phyloP scores from a whole-genome alignment of 352 stramenopile species.

The Peronosclerospora sorghi region DNA sequence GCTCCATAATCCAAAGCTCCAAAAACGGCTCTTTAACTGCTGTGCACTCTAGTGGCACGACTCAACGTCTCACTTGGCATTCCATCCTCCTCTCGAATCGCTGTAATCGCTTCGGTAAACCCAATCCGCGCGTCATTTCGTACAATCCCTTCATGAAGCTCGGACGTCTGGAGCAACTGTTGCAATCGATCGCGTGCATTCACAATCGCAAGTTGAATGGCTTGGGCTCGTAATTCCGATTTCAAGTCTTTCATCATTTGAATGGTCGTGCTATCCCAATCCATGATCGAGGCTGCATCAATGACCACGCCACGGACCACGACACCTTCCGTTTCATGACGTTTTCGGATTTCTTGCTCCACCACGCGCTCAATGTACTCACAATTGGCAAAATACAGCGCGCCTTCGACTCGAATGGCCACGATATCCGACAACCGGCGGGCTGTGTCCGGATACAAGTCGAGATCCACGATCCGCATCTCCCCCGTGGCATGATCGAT shows the following conservation, averaged over 20 bases:
- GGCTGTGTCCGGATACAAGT: constrained; percentile 33
- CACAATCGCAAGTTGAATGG: constrained; percentile 64
- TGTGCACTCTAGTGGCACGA: constrained; percentile 10
- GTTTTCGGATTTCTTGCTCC: constrained; percentile 21
- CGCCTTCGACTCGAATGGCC: constrained; percentile 8
- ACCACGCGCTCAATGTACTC: constrained; percentile 14
- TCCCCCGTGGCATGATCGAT: constrained; percentile 42
- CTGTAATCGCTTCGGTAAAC: constrained; percentile 49
- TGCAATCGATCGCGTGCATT: constrained; percentile 62
- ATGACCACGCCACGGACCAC: constrained; percentile 50
- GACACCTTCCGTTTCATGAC: constrained; percentile 21
- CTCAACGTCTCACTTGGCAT: constrained; percentile 8
- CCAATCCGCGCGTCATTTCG: constrained; percentile 44
- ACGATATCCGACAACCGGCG: constrained; percentile 7
- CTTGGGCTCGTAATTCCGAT: constrained; percentile 37
- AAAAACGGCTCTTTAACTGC: constrained; percentile 14
- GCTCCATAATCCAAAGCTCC: no score
- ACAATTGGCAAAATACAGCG: constrained; percentile 11
- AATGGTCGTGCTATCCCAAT: constrained; percentile 78
- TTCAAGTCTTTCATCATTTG: constrained; percentile 81
- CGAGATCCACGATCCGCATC: constrained; percentile 10
- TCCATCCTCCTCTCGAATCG: constrained; percentile 34
- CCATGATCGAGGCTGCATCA: constrained; percentile 68
- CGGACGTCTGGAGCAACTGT: constrained; percentile 46
- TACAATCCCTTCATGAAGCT: constrained; percentile 57